Evolutionary conservation across 2,329 filamentous ascomycete species (phyloP).

Genomic region (Neopestalotiopsis sp.): DNA sequence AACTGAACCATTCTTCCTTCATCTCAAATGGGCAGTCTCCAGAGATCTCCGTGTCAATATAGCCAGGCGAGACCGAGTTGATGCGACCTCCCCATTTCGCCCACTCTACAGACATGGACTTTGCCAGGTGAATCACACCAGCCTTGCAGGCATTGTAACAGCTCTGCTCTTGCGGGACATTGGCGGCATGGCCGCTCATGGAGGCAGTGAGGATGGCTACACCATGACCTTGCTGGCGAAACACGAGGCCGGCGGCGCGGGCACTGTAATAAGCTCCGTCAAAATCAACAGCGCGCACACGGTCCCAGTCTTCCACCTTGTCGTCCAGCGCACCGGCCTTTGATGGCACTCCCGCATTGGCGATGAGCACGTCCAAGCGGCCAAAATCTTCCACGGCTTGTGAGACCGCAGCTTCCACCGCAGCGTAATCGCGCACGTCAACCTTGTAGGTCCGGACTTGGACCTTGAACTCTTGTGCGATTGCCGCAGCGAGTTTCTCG

Average conservation of each 20-base stretch:
- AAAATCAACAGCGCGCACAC: constrained; percentile 73
- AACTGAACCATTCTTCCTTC: constrained; percentile 46
- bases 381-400: constrained; percentile 69
- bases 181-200: constrained; percentile 80
- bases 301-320: constrained; percentile 66
- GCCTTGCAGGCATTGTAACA: constrained; percentile 78
- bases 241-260: constrained; percentile 71
- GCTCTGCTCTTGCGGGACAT: constrained; percentile 76
- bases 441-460: constrained; percentile 66
- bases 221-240: constrained; percentile 72
- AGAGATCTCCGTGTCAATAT: constrained; percentile 76
- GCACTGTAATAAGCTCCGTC: constrained; percentile 82
- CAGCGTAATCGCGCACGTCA: constrained; percentile 59
- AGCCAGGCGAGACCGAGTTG: constrained; percentile 77
- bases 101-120: constrained; percentile 78
- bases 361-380: constrained; percentile 78
- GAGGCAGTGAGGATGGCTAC: constrained; percentile 80
- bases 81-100: constrained; percentile 64
- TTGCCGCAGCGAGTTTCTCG: constrained; percentile 20
- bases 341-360: constrained; percentile 80
- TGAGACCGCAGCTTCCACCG: constrained; percentile 56
- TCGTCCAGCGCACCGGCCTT: constrained; percentile 71
- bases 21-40: constrained; percentile 68
- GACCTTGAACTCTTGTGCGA: constrained; percentile 22
- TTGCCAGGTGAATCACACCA: constrained; percentile 49